These are phyloP conservation scores for Stachybotrys elegans DNA, from an alignment of 2,329 filamentous ascomycete species.

Conservation along the genomic window DNA sequence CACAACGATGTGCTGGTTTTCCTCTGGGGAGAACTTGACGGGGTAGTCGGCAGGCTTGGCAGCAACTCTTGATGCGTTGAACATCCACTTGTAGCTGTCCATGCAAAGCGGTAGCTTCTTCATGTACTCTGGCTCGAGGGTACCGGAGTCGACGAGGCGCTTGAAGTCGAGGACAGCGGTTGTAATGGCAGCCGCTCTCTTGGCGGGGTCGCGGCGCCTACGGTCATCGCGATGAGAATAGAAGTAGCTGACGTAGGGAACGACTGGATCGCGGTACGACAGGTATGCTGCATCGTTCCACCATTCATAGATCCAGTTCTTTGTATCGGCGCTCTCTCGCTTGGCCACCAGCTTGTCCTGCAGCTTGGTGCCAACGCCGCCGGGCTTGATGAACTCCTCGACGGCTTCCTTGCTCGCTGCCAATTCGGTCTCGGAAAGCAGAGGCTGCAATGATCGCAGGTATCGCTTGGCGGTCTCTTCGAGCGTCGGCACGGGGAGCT, in stretches of 20 bases:
- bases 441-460: conserved; percentile 71
- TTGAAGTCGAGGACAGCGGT: conserved; percentile 90
- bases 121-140: conserved; percentile 97
- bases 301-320: conserved; percentile 97
- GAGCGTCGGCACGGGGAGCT: conserved; percentile 73
- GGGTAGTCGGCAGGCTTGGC: conserved; percentile 77
- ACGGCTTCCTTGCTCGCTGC: conserved; percentile 76
- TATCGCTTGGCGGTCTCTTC: conserved; percentile 79
- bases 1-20: conserved; percentile 83
- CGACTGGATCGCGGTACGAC: conserved; percentile 87
- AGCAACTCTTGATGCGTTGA: conserved; percentile 85
- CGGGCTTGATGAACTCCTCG: conserved; percentile 82
- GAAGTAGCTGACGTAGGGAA: conserved; percentile 99
- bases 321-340: conserved; percentile 71
- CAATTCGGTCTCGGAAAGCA: conserved; percentile 65
- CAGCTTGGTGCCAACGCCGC: conserved; percentile 73
- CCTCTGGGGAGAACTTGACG: conserved; percentile 68
- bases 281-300: conserved; percentile 97
- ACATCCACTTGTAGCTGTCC: conserved; percentile 99
- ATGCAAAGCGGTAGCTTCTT: conserved; percentile 96
- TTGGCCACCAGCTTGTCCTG: conserved; percentile 82
- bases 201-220: conserved; percentile 78
- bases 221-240: conserved; percentile 97
- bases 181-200: conserved; percentile 86
- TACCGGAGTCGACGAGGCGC: conserved; percentile 76